Conservation (phyloP, 2,329 filamentous ascomycete genomes). For the Samsoniella hepiali region DNA sequence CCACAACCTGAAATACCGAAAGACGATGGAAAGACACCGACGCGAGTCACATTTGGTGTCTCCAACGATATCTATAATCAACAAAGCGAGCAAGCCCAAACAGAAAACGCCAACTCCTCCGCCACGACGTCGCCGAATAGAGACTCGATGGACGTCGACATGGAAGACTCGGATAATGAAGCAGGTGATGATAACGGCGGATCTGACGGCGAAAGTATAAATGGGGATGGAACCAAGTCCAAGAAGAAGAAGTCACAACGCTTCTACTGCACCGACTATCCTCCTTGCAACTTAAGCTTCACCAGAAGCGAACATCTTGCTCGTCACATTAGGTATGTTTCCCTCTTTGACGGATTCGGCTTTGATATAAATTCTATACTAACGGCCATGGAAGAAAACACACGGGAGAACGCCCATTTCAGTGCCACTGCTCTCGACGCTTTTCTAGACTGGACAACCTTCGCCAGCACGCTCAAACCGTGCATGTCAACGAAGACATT, state of each 20-base stretch:
- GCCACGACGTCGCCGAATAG: conserved; percentile 48
- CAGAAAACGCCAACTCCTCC: conserved; percentile 33
- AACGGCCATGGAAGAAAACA: conserved; percentile 66
- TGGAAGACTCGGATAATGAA: conserved; percentile 72
- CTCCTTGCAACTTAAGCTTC: conserved; percentile 90
- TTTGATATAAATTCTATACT: background rate
- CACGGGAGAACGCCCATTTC: conserved; percentile 92
- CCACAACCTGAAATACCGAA: conserved; percentile 26
- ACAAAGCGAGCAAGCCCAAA: background rate
- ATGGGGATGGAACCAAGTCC: conserved; percentile 63
- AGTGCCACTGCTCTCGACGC: conserved; percentile 88
- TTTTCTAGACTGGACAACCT: conserved; percentile 95
- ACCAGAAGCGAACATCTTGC: conserved; percentile 94
- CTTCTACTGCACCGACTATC: conserved; percentile 94
- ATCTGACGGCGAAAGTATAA: conserved; percentile 65
- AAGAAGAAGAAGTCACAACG: conserved; percentile 97
- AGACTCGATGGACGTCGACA: conserved; percentile 68
- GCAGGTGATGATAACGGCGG: conserved; percentile 47
- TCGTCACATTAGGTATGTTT: conserved; percentile 76
- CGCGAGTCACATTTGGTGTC: conserved; percentile 51
- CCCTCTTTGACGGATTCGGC: background rate
- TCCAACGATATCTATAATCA: conserved; percentile 49
- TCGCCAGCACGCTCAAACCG: conserved; percentile 93
- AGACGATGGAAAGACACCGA: conserved; percentile 59
- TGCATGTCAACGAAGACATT: conserved; percentile 97